Base-by-base conservation (phyloP, 1,139 yeast species). In the Pichia sp. region DNA sequence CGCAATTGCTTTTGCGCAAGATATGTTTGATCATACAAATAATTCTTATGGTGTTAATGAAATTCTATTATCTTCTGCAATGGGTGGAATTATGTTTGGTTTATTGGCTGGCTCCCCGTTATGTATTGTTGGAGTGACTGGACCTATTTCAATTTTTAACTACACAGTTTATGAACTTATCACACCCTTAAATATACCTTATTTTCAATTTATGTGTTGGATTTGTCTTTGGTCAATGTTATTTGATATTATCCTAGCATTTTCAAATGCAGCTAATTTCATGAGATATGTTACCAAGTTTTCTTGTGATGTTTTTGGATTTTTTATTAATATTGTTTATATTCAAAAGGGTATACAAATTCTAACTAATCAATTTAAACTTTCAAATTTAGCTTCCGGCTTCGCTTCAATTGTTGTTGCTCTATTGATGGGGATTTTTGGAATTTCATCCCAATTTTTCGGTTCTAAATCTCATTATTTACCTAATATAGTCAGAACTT, bases 101-200 rank as follows among this genome's bases (percentile, higher is more conserved):
- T 63, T 87, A 8, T 73, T 91, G 53, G 76, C 87, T 0, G 98
- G 98, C 0, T 96, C 91, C 61, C 98, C 99, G 0, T 70, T 93
- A 39, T 88, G 96, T 63, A 87, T 93, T 36, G 98, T 93, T n/a
- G 99, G 99, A 4, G 98, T 93, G 5, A 93, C 99, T 0, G 96
- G 98, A 50, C 98, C 98, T 0, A 84, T 93, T 16, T 74, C 96
- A 2, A 90, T 93, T 53, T 91, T 93, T 74, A 87, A 89, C 65
- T 89, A 89, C 62, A 91, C 98, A 0, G 93, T 93, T 1, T 93
- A 87, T 66, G 89, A 88, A 55, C 77, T 93, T 46, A 80, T 93
- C 34, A 73, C 73, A 43, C 72, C 60, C 5, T 58, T 72, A 55
- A 84, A 83, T 6, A 81, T 83, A 0, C 86, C 87, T 0, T 93